Conservation (phyloP, 2,329 filamentous ascomycete genomes). For the Zasmidium cellare region DNA sequence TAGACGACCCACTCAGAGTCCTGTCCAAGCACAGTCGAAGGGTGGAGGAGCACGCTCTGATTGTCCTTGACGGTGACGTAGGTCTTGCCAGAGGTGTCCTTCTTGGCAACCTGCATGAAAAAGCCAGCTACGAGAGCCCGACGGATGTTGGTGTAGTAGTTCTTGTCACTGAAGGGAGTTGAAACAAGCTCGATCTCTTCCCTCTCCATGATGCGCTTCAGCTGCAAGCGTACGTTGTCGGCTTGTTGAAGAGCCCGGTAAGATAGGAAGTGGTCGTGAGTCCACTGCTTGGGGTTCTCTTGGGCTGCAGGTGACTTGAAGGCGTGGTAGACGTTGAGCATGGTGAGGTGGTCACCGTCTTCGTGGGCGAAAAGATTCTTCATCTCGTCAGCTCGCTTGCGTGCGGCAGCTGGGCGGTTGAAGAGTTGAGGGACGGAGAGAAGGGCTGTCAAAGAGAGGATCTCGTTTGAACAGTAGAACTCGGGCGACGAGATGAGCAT, state of each 20-base stretch:
- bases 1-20: slow-evolving; percentile 97
- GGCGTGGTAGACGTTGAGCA: slow-evolving; percentile 96
- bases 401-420: slow-evolving; percentile 77
- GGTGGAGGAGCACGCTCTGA: slow-evolving; percentile 89
- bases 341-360: slow-evolving; percentile 92
- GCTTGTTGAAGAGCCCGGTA: slow-evolving; percentile 85
- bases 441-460: slow-evolving; percentile 89
- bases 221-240: slow-evolving; percentile 88
- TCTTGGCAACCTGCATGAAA: slow-evolving; percentile 99
- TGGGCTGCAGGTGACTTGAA: slow-evolving; percentile 77
- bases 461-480: slow-evolving; percentile 98
- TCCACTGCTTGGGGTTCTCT: slow-evolving; percentile 83
- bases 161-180: slow-evolving; percentile 89
- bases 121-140: slow-evolving; percentile 90
- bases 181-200: slow-evolving; percentile 82
- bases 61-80: slow-evolving; percentile 97
- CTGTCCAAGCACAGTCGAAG: slow-evolving; percentile 82
- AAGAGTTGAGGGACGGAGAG: slow-evolving; percentile 95
- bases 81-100: slow-evolving; percentile 80
- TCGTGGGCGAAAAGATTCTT: slow-evolving; percentile 89
- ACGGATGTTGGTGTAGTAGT: slow-evolving; percentile 97
- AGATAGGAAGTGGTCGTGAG: slow-evolving; percentile 93
- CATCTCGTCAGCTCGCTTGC: slow-evolving; percentile 96
- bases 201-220: slow-evolving; percentile 96
- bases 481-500: slow-evolving; percentile 98